Base-by-base conservation (phyloP, 148 eudicot species). In the Oxyria digyna region DNA sequence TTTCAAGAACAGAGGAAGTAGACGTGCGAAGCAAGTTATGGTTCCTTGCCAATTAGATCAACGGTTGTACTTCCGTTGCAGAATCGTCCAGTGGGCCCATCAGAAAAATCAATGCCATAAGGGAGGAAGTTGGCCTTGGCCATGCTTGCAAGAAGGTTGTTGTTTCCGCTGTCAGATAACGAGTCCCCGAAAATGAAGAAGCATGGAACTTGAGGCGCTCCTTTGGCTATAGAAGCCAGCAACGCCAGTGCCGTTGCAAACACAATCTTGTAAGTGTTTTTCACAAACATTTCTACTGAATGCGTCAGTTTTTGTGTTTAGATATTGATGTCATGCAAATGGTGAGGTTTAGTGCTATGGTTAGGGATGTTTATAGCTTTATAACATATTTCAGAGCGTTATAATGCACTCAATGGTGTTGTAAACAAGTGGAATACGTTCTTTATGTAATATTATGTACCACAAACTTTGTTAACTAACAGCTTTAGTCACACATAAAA, bases 71-170 rank as follows among this genome's bases (percentile, higher is more conserved):
- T 65, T 1, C 86, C 86, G 54, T 82, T 80, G 67, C 67, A 54
- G 69, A 82, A 85, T 57, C 86, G 62, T 27, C 84, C 81, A 2
- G 81, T 82, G 5, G 74, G 75, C 4, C 85, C 85, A 0, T 10
- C 68, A 0, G 73, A 79, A 29, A 75, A 85, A 63, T 85, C 84
- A 23, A 85, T 65, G 21, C 88, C 88, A 33, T 84, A 84, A 12
- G 88, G 88, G 3, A 33, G 69, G 72, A 71, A 79, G 65, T 81
- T 78, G 42, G 70, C 67, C 57, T 80, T 82, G 13, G 82, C 75
- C 4, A 24, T 3, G 11, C 83, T 71, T 6, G 29, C 1, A 1
- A 84, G 78, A 0, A 1, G 24, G 70, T 84, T 82, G 74, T 84
- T 84, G 33, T 82, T 82, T 18, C 88, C 88, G 70, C 75, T 71